phyloP scores from a whole-genome alignment of 768 basidiomycete genomes.

The Suillus ampliporus region DNA sequence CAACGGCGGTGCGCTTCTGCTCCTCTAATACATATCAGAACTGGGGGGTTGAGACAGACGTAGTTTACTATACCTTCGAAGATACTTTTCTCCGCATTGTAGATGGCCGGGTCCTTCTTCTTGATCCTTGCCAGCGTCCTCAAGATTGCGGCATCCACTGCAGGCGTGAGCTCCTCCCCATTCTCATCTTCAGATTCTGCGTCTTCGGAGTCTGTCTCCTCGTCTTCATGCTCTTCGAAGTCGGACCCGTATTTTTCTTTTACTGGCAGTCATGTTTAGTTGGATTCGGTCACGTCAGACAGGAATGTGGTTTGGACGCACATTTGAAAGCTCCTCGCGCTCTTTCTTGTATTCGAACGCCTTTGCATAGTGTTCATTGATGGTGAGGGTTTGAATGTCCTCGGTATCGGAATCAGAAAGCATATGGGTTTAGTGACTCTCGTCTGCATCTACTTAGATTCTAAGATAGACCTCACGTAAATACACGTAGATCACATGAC shows the following conservation, averaged over 20 bases:
- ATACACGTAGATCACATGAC: too few relatives aligned
- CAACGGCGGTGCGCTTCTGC: conserved; percentile 47
- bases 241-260: conserved; percentile 90
- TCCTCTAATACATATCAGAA: conserved; percentile 59
- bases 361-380: conserved; percentile 80
- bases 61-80: conserved; percentile 67
- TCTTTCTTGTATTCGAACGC: conserved; percentile 86
- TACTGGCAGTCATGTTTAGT: conserved; percentile 47
- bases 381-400: conserved; percentile 56
- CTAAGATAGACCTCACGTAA: too few relatives aligned
- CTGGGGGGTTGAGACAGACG: conserved; percentile 5
- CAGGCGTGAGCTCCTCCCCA: conserved; percentile 92
- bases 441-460: too few relatives aligned
- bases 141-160: conserved; percentile 92
- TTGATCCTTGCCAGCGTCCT: conserved; percentile 87
- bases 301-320: conserved; percentile 41
- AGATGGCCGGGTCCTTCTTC: conserved; percentile 84
- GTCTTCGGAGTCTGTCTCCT: conserved; percentile 68
- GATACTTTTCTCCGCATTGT: conserved; percentile 69
- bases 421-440: conserved; percentile 34
- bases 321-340: conserved; percentile 80
- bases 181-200: conserved; percentile 92
- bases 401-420: conserved; percentile 54
- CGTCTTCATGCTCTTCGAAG: conserved; percentile 53
- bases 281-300: neutral